Evolutionary conservation across 1,139 yeast species (phyloP).

Genomic region (Debaryomycetaceae sp.): DNA sequence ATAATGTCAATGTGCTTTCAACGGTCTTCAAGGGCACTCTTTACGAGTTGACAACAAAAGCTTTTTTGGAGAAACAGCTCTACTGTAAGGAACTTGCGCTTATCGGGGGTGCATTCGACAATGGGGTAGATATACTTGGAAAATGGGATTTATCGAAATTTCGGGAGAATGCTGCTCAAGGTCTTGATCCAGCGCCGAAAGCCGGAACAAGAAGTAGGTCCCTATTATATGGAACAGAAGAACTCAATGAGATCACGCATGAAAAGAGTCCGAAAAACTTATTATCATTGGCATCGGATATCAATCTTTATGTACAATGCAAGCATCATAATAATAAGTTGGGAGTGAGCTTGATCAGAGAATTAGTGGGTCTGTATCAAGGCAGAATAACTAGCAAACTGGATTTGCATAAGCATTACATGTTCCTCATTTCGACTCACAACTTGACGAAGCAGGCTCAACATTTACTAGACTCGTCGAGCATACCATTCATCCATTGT

Average conservation of each 20-base stretch:
- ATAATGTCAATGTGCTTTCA: constrained; percentile 24
- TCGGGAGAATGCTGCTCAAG: constrained; percentile 9
- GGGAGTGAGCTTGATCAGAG: constrained; percentile 52
- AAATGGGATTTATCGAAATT: constrained; percentile 48
- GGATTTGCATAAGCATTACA: constrained; percentile 19
- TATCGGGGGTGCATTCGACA: constrained; percentile 68
- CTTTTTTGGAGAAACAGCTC: constrained; percentile 40
- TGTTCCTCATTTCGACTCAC: constrained; percentile 55
- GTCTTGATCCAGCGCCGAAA: not conserved
- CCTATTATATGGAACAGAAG: constrained; percentile 14
- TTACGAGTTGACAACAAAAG: constrained; percentile 58
- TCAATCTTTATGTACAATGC: constrained; percentile 54
- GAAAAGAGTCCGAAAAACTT: not conserved
- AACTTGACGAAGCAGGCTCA: constrained; percentile 59
- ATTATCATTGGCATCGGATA: constrained; percentile 23
- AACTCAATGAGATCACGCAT: constrained; percentile 6
- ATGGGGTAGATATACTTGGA: constrained; percentile 68
- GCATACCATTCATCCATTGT: constrained; percentile 54
- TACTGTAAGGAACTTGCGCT: constrained; percentile 38
- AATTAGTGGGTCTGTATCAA: constrained; percentile 53
- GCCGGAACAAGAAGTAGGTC: constrained; percentile 5
- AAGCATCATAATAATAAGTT: constrained; percentile 47
- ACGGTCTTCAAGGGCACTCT: constrained; percentile 66
- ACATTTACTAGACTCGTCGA: constrained; percentile 49
- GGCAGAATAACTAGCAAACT: constrained; percentile 33